Evolutionary conservation across 176 grass and related monocot species (phyloP), one percentile per base, ranked within the genome.

Genomic region (Lolium multiflorum): DNA sequence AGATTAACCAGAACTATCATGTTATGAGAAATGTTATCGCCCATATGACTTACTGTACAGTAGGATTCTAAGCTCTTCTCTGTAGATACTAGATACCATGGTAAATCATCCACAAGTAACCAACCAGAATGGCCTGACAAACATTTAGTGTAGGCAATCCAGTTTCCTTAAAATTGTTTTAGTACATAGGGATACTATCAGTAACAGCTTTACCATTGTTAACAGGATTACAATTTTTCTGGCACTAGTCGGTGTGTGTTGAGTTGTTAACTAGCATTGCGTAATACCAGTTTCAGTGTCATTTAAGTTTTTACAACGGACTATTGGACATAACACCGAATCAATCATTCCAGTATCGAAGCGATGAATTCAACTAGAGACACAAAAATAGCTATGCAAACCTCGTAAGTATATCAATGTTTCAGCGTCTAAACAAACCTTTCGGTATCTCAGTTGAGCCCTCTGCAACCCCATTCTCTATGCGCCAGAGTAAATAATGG

Each of bases 391-490:
- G 71, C 71, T 74, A 74, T 9, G 47, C 0, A 51, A 24, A 15
- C 63, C 9, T 44, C 10, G 1, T 2, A 14, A 57, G 3, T 54
- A 65, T 18, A 16, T 1, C 3, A 9, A 28, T 9, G 11, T 37
- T 69, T 15, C 39, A 59, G 9, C 21, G 3, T 18, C 1, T 15
- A 10, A 60, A 71, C 11, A 74, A 43, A 87, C 96, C 96, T 91
- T 94, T 98, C 55, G 90, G 96, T 49, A 98, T 96, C 88, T 98
- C 96, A 85, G 92, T 82, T 41, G 96, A 96, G 67, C 93, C 96
- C 83, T 98, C 93, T 46, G 96, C 91, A 83, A 98, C 76, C 70
- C 93, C 97, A 16, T 81, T 91, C 54, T 94, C 56, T 83, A 96
- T 81, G 7, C 97, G 74, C 92, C 97, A 98, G 9, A 96, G 91